Base-by-base conservation (phyloP, 768 basidiomycete genomes). In the Pleurotus salmoneostramineus region DNA sequence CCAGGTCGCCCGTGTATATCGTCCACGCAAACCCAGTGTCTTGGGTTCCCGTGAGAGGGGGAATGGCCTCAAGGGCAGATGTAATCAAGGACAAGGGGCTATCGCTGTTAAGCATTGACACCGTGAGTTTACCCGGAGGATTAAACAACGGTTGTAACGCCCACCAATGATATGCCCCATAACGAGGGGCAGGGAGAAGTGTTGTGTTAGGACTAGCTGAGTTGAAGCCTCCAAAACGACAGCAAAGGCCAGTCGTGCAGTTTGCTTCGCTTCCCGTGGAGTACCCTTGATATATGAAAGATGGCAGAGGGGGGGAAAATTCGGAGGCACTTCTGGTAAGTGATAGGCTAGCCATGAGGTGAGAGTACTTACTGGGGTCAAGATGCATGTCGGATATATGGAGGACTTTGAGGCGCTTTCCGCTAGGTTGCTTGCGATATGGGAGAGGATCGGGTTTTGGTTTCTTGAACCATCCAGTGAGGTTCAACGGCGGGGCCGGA, bases 371-470 rank as follows among this genome's bases (percentile, higher is more conserved):
- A 87, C 88, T 79, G 40, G 89, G 85, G 68, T 91, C 89, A 51
- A 92, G 70, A 67, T 91, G 90, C 57, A 89, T 75, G 64, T 91
- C 89, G 0, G 88, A 89, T n/a, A 92, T 57, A 66, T 91, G 90
- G 58, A 92, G 69, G 0, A 91, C 83, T 66, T 88, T 90, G 44
- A 90, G 71, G 37, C 83, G 76, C 63, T 88, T 69, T 10, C 88
- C 88, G 45, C 83, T 88, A 12, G 80, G 78, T 66, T 77, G 75
- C 67, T 78, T 87, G 0, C 77, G 75, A 6, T 74, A 60, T n/a
- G 87, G 87, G 10, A 85, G 77, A 3, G 84, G 84, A 32, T 79
- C 77, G 0, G 89, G 89, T 66, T 91, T 92, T 2, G 88, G 87
- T 68, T 89, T 91, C 32, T 80, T 74, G 69, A 91, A 92, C 85